Evolutionary conservation across 164 flowering plant genomes (phyloP), one percentile per base, ranked within the genome.

Genomic region (Cinnamomum chago): DNA sequence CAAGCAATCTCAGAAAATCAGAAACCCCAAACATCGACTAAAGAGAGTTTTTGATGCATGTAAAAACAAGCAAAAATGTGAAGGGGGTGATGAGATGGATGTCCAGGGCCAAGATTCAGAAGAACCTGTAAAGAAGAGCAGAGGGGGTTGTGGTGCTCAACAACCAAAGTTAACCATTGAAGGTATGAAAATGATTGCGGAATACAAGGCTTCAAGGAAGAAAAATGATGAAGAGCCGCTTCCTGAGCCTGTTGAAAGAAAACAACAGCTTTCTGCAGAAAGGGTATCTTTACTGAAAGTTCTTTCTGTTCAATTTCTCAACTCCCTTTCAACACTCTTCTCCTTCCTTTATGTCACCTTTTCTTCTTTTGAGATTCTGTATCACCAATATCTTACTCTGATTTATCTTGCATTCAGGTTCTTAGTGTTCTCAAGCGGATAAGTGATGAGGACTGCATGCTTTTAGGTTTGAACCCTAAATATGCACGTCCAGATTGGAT

Each of bases 401-500:
- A 3, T 69, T 22, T 55, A 58, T 78, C 24, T 72, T 76, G 11
- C 72, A 7, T 76, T 50, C 82, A 96, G 99, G 99, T 96, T 73
- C 88, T 96, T 20, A 84, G 87, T 81, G 90, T 96, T 71, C 81
- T 96, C 77, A 96, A 96, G 85, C 82, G 99, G 74, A 89, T 96
- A 81, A 92, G 94, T 82, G 99, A 96, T 79, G 98, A 93, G 75
- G 99, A 96, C 66, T 92, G 95, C 80, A 66, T 65, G 12, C 73
- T 90, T 65, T 76, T 96, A 71, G 99, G 99, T 47, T 84, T 96
- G 67, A 85, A 88, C 71, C 98, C 99, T 12, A 88, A 94, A 80
- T 96, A 83, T 88, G 99, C 97, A 1, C 97, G 99, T 62, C 99
- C 99, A 25, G 98, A 96, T 74, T 96, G 99, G 99, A 92, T 96